Evolutionary conservation across 768 basidiomycete genomes (phyloP).

Genomic region (Pulveroboletus frians): DNA sequence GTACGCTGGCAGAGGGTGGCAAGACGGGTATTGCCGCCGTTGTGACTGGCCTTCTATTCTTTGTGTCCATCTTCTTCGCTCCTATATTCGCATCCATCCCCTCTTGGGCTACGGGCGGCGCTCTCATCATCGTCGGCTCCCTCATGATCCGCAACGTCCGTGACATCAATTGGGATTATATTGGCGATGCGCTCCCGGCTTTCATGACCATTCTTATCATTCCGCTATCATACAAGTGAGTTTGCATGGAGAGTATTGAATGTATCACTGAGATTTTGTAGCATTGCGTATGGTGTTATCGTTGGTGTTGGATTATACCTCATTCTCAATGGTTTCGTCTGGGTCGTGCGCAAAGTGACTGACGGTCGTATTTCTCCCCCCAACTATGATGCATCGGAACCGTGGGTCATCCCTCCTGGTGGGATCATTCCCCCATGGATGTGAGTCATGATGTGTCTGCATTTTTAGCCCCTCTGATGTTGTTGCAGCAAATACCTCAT

Average conservation of each 20-base stretch:
- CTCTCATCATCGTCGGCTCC: constrained; percentile 80
- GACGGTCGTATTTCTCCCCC: constrained; percentile 61
- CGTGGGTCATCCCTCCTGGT: constrained; percentile 69
- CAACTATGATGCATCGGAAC: constrained; percentile 58
- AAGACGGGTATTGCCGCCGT: constrained; percentile 83
- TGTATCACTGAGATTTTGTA: constrained; percentile 25
- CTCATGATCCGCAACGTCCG: constrained; percentile 84
- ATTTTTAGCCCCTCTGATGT: neutral
- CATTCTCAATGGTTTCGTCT: constrained; percentile 66
- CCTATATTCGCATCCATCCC: constrained; percentile 88
- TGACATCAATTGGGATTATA: constrained; percentile 87
- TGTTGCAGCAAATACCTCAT: constrained; percentile 24
- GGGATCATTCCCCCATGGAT: constrained; percentile 65
- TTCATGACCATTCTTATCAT: constrained; percentile 80
- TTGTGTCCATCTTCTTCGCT: constrained; percentile 81
- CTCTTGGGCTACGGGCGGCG: constrained; percentile 82
- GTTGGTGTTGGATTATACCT: constrained; percentile 69
- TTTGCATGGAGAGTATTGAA: neutral
- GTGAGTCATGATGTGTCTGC: constrained; percentile 34
- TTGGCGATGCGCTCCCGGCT: constrained; percentile 82
- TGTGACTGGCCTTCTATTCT: constrained; percentile 67
- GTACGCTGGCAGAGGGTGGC: constrained; percentile 59
- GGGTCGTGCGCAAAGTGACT: constrained; percentile 48
- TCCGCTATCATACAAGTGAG: constrained; percentile 72
- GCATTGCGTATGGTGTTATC: constrained; percentile 88